Evolutionary conservation across 495 filamentous ascomycete genomes (phyloP).

Genomic region (Achaetomiella virescens): DNA sequence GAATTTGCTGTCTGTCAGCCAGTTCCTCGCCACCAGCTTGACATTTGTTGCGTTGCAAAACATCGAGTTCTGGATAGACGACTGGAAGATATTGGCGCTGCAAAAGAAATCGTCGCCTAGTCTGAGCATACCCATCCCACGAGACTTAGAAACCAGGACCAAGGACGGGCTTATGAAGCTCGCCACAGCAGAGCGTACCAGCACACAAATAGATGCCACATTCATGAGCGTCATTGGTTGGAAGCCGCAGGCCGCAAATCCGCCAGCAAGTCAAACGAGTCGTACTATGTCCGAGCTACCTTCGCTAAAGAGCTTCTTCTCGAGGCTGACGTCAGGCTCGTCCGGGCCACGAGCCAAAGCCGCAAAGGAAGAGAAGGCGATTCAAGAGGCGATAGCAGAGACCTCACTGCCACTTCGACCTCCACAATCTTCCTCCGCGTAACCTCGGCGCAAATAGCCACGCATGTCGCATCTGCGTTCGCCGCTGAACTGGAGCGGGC

Average conservation of each 20-base stretch:
- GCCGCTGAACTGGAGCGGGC: slow-evolving; percentile 87
- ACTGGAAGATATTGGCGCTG: slow-evolving; percentile 69
- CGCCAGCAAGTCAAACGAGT: slow-evolving; percentile 31
- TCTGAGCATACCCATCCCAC: slow-evolving; percentile 63
- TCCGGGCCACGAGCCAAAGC: slow-evolving; percentile 37
- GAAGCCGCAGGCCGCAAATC: slow-evolving; percentile 51
- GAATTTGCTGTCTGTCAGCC: slow-evolving; percentile 72
- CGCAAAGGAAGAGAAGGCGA: slow-evolving; percentile 46
- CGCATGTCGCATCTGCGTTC: slow-evolving; percentile 59
- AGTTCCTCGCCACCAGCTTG: slow-evolving; percentile 90
- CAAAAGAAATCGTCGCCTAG: slow-evolving; percentile 79
- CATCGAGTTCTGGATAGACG: slow-evolving; percentile 87
- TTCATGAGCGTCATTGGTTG: slow-evolving; percentile 88
- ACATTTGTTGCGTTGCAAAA: slow-evolving; percentile 87
- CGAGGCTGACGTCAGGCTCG: slow-evolving; percentile 51
- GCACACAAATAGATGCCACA: slow-evolving; percentile 81
- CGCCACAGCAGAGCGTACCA: slow-evolving; percentile 62
- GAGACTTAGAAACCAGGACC: slow-evolving; percentile 73
- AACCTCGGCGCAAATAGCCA: slow-evolving; percentile 73
- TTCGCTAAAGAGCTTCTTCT: slow-evolving; percentile 76
- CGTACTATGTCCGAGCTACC: slow-evolving; percentile 40
- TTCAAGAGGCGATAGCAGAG: slow-evolving; percentile 53
- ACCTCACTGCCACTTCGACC: slow-evolving; percentile 57
- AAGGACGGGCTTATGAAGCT: slow-evolving; percentile 82
- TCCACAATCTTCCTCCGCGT: slow-evolving; percentile 83